Base-by-base conservation (phyloP, 2,329 filamentous ascomycete genomes). In the Dryadomyces quercus-mongolicae region DNA sequence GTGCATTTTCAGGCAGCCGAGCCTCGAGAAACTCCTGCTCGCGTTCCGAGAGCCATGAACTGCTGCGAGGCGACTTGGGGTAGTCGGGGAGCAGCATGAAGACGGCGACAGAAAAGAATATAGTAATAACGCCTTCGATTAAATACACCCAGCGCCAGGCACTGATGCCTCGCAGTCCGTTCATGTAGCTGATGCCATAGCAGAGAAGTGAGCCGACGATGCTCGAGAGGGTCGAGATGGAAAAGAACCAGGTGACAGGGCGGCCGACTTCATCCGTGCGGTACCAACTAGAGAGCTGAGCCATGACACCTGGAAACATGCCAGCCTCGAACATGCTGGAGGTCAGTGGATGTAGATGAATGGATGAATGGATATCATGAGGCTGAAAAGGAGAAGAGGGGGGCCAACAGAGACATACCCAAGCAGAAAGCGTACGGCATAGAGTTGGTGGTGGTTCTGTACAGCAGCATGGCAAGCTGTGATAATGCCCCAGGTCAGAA, bases 1-100 rank as follows among this genome's bases (percentile, higher is more conserved):
- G 56, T 16, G 54, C 54, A 36, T 57, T 57, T n/a, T 55, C 56
- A 7, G 56, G 34, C 34, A 57, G 54, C 9, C 56, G 56, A 3
- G 53, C 50, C 21, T 57, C 56, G 48, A 57, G 7, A 18, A 55
- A 57, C 38, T 51, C 54, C 34, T 55, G 56, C 56, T 57, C 56
- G 42, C 56, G 50, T 22, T 42, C 16, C 3, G 48, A 49, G n/a
- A 57, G 54, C 45, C 46, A 57, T 2, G 40, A 25, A 16, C 18
- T 18, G 48, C 51, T 55, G 34, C 56, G 56, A 16, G 56, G 51
- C 31, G 56, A 56, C 43, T 54, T 61, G 1, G 80, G 80, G 59
- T 81, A 80, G 62, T 83, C 75, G 1, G 80, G 80, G 5, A 84
- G 67, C 42, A 81, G 64, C 38, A 62, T 61, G 54, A 61, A 65